Evolutionary conservation across 345 rosid genomes (phyloP).

Genomic region (Dovyalis caffra): DNA sequence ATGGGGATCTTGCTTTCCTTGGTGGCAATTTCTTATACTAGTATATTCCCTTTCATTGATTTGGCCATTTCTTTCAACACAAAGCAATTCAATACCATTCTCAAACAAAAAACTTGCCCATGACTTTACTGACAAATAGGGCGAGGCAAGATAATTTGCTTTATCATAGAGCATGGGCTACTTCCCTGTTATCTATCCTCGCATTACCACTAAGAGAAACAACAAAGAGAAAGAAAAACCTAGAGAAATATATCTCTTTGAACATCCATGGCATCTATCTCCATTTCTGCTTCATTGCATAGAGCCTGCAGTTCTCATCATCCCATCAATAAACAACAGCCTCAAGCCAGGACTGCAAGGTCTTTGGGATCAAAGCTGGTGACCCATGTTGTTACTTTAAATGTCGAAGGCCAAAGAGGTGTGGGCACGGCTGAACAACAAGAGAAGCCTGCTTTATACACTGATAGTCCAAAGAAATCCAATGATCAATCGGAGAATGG

Average conservation of each 20-base stretch:
- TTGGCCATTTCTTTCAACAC: background rate
- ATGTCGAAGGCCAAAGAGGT: slow-evolving; percentile 30
- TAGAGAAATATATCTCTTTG: too few species aligned
- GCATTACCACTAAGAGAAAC: background rate
- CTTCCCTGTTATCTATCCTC: background rate
- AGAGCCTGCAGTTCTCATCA: slow-evolving; percentile 26
- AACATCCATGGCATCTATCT: slow-evolving; percentile 38
- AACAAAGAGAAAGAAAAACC: background rate
- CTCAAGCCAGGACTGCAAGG: slow-evolving; percentile 22
- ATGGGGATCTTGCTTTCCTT: background rate
- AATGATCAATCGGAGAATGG: slow-evolving; percentile 8
- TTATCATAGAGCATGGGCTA: slow-evolving; percentile 30
- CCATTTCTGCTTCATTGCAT: slow-evolving; percentile 49
- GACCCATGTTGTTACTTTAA: slow-evolving; percentile 25
- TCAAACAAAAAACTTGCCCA: background rate
- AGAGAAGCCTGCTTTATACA: slow-evolving; percentile 2
- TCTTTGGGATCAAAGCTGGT: slow-evolving; percentile 40
- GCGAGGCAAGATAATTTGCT: slow-evolving; percentile 21
- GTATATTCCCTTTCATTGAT: background rate
- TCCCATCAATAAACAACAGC: slow-evolving; percentile 23
- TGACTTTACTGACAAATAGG: slow-evolving; percentile 7
- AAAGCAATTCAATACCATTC: background rate
- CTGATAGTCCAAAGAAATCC: slow-evolving; percentile 9
- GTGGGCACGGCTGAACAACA: slow-evolving; percentile 13
- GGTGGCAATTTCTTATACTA: too few species aligned